phyloP scores from a whole-genome alignment of 306 rosid species.

The Cajanus cajan region DNA sequence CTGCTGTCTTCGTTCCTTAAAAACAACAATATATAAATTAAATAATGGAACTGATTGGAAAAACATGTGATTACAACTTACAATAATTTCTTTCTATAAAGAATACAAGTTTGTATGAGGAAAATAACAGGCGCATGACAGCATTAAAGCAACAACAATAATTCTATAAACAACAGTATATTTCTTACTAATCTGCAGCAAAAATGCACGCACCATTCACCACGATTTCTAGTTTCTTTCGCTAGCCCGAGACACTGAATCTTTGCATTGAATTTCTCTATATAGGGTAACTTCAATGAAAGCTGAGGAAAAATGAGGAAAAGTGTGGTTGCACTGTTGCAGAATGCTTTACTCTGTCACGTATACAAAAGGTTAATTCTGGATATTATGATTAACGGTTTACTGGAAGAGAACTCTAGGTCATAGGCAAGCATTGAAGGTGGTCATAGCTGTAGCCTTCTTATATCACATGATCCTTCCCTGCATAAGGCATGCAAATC shows the following conservation, averaged over 20 bases:
- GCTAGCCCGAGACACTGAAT: not conserved
- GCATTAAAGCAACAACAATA: not conserved
- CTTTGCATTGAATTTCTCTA: constrained; percentile 31
- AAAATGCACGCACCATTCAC: constrained; percentile 24
- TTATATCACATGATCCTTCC: not conserved
- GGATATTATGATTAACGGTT: not conserved
- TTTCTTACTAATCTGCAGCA: constrained; percentile 12
- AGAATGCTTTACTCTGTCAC: constrained; percentile 15
- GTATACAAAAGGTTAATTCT: constrained; percentile 10
- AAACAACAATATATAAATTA: too few species aligned
- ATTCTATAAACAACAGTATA: constrained; percentile 7
- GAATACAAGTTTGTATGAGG: not conserved
- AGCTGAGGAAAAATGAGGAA: not conserved
- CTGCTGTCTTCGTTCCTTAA: too few species aligned
- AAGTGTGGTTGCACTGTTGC: not conserved
- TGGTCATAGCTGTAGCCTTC: constrained; percentile 3
- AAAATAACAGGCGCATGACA: not conserved
- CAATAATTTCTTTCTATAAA: not conserved
- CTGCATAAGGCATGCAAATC: constrained; percentile 26
- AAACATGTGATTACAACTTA: not conserved
- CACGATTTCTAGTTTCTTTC: not conserved
- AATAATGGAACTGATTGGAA: not conserved
- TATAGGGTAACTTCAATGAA: constrained; percentile 9
- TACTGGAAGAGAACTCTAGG: not conserved
- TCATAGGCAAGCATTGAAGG: constrained; percentile 22